phyloP scores from a whole-genome alignment of 2,329 filamentous ascomycete species.

The Pseudocercospora fijiensis region DNA sequence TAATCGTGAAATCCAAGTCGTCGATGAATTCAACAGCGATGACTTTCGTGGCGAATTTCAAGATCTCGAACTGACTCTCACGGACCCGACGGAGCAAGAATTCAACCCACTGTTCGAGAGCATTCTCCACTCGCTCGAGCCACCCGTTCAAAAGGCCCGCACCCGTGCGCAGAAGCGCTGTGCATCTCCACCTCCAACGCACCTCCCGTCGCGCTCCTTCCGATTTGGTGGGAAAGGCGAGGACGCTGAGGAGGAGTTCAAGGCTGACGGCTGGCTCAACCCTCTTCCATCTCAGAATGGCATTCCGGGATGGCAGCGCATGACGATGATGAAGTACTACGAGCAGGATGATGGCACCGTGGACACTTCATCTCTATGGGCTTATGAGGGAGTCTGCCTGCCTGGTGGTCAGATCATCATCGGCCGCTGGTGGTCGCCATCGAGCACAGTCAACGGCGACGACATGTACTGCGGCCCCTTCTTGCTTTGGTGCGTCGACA shows the following conservation, averaged over 20 bases:
- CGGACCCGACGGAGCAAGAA: slow-evolving; percentile 23
- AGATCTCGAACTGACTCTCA: slow-evolving; percentile 30
- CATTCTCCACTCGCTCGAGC: slow-evolving; percentile 39
- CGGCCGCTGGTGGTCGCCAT: slow-evolving; percentile 49
- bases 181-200: slow-evolving; percentile 5
- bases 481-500: slow-evolving; percentile 42
- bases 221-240: slow-evolving; percentile 43
- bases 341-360: slow-evolving; percentile 32
- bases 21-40: slow-evolving; percentile 39
- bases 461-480: slow-evolving; percentile 43
- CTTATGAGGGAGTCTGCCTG: slow-evolving; percentile 51
- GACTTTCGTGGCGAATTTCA: slow-evolving; percentile 34
- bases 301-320: slow-evolving; percentile 55
- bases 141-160: slow-evolving; percentile 19
- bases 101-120: slow-evolving; percentile 47
- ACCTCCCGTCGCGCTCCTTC: slow-evolving; percentile 24
- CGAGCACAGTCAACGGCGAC: slow-evolving; percentile 27
- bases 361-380: slow-evolving; percentile 44
- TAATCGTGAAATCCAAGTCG: slow-evolving; percentile 6
- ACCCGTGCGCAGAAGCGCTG: slow-evolving; percentile 39
- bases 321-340: slow-evolving; percentile 57
- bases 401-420: slow-evolving; percentile 50
- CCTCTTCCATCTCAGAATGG: slow-evolving; percentile 49
- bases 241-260: slow-evolving; percentile 40
- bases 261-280: slow-evolving; percentile 50